Percentiles rank a stretch among this genome's conserved stretches.
Evolutionary conservation across 108 stramenopile species (phyloP).

Genomic region (Skeletonema potamos): DNA sequence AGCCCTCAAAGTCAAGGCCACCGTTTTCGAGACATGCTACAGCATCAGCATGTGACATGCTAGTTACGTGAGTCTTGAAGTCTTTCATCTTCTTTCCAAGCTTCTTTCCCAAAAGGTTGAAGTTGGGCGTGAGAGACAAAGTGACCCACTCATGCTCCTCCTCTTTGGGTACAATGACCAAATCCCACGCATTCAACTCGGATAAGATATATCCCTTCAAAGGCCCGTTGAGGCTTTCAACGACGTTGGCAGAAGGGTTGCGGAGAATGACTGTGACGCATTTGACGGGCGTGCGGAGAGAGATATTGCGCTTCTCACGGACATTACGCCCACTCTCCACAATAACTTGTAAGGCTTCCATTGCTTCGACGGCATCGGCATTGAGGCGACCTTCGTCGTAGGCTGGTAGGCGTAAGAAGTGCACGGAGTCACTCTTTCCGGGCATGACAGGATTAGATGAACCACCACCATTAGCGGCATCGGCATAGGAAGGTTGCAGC

Average conservation of each 20-base stretch:
- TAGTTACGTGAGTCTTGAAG: conserved; percentile 55
- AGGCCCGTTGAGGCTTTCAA: conserved; percentile 77
- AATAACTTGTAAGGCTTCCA: conserved; percentile 90
- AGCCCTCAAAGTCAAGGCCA: conserved; percentile 74
- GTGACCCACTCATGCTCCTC: conserved; percentile 93
- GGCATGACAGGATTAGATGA: conserved; percentile 78
- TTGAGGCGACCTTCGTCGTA: conserved; percentile 88
- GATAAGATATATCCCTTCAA: conserved; percentile 92
- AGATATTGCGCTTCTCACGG: conserved; percentile 92
- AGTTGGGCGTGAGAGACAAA: conserved; percentile 87
- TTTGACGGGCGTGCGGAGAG: conserved; percentile 92
- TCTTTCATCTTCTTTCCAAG: conserved; percentile 93
- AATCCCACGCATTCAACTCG: conserved; percentile 96
- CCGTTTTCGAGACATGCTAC: conserved; percentile 80
- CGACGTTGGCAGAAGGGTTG: conserved; percentile 70
- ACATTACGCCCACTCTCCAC: conserved; percentile 93
- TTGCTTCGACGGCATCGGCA: conserved; percentile 82
- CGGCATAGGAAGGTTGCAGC: conserved; percentile 84
- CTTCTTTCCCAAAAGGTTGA: conserved; percentile 90
- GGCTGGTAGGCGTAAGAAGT: conserved; percentile 88
- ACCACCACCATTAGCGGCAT: conserved; percentile 60
- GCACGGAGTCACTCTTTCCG: conserved; percentile 95
- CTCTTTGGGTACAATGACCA: conserved; percentile 74
- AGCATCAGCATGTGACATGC: conserved; percentile 79
- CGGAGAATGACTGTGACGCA: conserved; percentile 88